Conservation (phyloP, 2,329 filamentous ascomycete species). For the Exophiala oligosperma region DNA sequence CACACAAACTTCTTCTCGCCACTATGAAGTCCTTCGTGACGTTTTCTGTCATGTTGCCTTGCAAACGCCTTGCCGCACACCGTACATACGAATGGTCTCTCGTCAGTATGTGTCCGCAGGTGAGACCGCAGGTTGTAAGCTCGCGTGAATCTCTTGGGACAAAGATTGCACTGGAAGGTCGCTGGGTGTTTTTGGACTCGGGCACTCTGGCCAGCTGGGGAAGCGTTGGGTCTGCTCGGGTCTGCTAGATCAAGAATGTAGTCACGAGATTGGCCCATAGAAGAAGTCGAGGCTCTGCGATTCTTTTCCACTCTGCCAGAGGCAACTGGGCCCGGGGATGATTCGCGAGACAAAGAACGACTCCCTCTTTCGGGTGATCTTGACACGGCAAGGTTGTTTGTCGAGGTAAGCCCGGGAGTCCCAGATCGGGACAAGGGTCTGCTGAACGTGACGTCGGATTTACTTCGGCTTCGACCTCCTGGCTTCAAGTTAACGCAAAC, state of each 20-base stretch:
- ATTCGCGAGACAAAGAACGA: conserved; percentile 41
- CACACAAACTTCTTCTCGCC: conserved; percentile 99
- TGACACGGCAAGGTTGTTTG: conserved; percentile 38
- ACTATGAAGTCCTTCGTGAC: conserved; percentile 92
- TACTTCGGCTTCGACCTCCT: conserved; percentile 59
- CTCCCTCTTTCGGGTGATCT: conserved; percentile 41
- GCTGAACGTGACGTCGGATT: conserved; percentile 53
- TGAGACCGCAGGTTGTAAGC: conserved; percentile 97
- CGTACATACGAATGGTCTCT: conserved; percentile 94
- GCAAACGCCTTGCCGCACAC: conserved; percentile 98
- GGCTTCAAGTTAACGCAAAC: conserved; percentile 24
- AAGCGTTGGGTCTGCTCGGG: conserved; percentile 73
- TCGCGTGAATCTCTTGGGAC: conserved; percentile 92
- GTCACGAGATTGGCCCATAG: conserved; percentile 59
- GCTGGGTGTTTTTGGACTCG: conserved; percentile 97
- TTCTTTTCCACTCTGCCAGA: conserved; percentile 37
- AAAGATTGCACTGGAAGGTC: conserved; percentile 91
- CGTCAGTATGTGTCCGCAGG: conserved; percentile 92
- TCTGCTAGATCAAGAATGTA: conserved; percentile 91
- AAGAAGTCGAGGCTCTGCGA: conserved; percentile 46
- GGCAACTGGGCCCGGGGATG: conserved; percentile 38
- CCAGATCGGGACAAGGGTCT: conserved; percentile 32
- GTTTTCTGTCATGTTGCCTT: conserved; percentile 93
- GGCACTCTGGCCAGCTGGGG: conserved; percentile 59
- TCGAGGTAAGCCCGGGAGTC: conserved; percentile 30